Conservation (phyloP, 768 basidiomycete species). For the Phaeolepiota aurea region DNA sequence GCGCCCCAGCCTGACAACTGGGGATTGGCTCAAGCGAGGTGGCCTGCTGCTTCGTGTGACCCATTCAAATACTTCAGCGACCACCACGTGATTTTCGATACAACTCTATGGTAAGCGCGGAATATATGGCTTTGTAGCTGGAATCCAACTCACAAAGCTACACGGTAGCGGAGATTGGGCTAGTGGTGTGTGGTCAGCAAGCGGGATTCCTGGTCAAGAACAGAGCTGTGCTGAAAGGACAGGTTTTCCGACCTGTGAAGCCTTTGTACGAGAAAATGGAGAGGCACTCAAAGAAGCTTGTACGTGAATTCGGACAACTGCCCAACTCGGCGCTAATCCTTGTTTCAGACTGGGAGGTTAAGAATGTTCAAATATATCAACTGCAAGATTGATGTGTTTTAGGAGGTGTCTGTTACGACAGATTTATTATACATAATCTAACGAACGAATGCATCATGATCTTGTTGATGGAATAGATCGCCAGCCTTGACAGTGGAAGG, state of each 20-base stretch:
- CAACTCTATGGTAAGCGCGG: constrained; percentile 63
- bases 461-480: no score
- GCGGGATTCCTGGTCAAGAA: constrained; percentile 78
- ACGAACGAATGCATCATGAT: no score
- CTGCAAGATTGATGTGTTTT: neutral
- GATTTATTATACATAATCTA: neutral
- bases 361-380: constrained; percentile 61
- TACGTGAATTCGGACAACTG: constrained; percentile 29
- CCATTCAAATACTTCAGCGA: constrained; percentile 73
- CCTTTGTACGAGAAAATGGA: constrained; percentile 69
- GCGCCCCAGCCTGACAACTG: constrained; percentile 70
- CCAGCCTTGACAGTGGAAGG: no score
- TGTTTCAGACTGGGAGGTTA: constrained; percentile 71
- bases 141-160: no score
- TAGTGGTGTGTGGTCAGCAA: constrained; percentile 59
- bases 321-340: constrained; percentile 2
- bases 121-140: no score
- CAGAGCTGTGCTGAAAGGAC: constrained; percentile 81
- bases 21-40: constrained; percentile 72
- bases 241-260: constrained; percentile 72
- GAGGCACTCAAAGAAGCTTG: constrained; percentile 68
- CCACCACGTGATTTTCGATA: constrained; percentile 78
- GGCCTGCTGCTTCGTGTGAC: constrained; percentile 68
- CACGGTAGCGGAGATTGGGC: constrained; percentile 91
- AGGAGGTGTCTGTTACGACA: neutral